Conservation (phyloP, 2,329 filamentous ascomycete genomes). For the Epichloe elymi region DNA sequence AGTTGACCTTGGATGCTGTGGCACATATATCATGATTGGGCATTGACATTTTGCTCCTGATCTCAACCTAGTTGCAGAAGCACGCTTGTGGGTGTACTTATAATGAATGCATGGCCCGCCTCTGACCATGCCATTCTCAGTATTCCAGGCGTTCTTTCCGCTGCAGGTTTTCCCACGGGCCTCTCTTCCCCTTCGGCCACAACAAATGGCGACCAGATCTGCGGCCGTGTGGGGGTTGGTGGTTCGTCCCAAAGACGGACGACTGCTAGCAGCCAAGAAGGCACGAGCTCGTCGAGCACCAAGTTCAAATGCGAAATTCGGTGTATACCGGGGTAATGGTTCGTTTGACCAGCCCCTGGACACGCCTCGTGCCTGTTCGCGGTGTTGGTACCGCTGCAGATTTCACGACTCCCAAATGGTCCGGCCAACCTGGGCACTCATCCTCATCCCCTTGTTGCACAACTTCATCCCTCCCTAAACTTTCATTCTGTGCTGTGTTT, state of each 20-base stretch:
- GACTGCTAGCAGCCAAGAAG: conserved; percentile 23
- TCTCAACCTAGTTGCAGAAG: neutral
- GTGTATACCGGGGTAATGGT: conserved; percentile 23
- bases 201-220: conserved; percentile 23
- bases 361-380: neutral
- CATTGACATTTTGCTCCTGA: conserved; percentile 5
- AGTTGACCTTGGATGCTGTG: conserved; percentile 1
- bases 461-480: neutral
- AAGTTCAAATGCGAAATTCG: conserved; percentile 18
- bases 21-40: conserved; percentile 8
- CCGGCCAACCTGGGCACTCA: neutral
- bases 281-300: conserved; percentile 11
- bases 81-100: neutral
- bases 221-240: conserved; percentile 29
- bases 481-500: neutral
- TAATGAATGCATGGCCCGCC: conserved; percentile 4
- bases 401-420: neutral
- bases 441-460: conserved; percentile 1
- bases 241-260: conserved; percentile 24
- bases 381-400: conserved; percentile 5
- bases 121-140: conserved; percentile 3
- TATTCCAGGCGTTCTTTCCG: conserved; percentile 2
- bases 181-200: conserved; percentile 2
- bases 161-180: conserved; percentile 1
- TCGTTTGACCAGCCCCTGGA: conserved; percentile 11